Evolutionary conservation across 805 yeast species (phyloP).

Genomic region (Teunomyces gatunensis): DNA sequence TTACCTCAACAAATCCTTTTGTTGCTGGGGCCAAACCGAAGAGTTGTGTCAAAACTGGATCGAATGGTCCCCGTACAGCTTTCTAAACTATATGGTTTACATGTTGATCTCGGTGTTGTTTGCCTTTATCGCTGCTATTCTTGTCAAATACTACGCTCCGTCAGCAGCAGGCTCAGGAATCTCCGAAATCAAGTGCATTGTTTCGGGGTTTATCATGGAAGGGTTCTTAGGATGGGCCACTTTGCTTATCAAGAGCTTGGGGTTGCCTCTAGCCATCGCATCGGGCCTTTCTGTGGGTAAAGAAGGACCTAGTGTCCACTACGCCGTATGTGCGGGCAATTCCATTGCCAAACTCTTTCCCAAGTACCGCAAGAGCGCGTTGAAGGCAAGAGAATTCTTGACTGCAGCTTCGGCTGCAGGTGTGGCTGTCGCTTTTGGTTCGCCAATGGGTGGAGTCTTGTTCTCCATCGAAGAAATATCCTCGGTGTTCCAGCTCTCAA

Average conservation of each 20-base stretch:
- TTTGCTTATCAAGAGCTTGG: slow-evolving; percentile 68
- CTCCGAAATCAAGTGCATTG: slow-evolving; percentile 92
- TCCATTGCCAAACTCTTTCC: slow-evolving; percentile 58
- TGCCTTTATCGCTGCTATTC: slow-evolving; percentile 60
- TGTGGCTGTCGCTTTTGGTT: slow-evolving; percentile 96
- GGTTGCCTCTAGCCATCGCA: slow-evolving; percentile 87
- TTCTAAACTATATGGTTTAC: slow-evolving; percentile 56
- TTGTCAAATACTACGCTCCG: slow-evolving; percentile 76
- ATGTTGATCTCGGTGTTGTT: slow-evolving; percentile 58
- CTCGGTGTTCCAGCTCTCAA: slow-evolving; percentile 64
- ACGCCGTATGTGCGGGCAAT: slow-evolving; percentile 94
- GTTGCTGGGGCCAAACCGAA: slow-evolving; percentile 69
- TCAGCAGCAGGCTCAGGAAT: slow-evolving; percentile 97
- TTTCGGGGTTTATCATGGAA: slow-evolving; percentile 79
- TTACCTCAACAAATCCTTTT: slow-evolving; percentile 69
- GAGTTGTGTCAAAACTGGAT: slow-evolving; percentile 65
- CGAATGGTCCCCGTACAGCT: slow-evolving; percentile 50
- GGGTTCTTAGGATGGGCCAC: slow-evolving; percentile 77
- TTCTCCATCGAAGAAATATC: slow-evolving; percentile 92
- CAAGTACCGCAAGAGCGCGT: slow-evolving; percentile 44
- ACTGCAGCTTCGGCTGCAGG: slow-evolving; percentile 97
- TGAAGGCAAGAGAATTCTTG: slow-evolving; percentile 55
- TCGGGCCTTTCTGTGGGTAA: slow-evolving; percentile 94
- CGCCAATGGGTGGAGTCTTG: slow-evolving; percentile 94
- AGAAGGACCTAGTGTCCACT: slow-evolving; percentile 98